Conservation (phyloP, 139 green algal species). For the Eudorina sp. region DNA sequence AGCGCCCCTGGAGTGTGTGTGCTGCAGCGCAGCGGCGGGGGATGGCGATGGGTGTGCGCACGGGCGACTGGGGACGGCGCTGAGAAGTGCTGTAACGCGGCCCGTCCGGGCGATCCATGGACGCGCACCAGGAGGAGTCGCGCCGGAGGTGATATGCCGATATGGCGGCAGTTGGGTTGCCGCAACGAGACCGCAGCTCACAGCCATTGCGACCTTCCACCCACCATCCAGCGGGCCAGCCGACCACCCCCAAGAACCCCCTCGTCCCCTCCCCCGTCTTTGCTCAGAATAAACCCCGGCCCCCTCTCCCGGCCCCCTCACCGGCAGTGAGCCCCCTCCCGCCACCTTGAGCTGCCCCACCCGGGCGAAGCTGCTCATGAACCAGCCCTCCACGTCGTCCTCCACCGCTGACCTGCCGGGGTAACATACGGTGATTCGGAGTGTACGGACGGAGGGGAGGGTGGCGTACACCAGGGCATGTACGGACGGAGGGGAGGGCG, state of each 20-base stretch:
- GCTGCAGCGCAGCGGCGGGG: no score
- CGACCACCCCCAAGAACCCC: neutral
- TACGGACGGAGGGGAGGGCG: neutral
- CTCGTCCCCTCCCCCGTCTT: no score
- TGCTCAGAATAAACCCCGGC: neutral
- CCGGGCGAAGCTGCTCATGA: neutral
- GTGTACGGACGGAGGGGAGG: neutral
- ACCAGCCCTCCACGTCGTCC: neutral
- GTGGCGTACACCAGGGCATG: neutral
- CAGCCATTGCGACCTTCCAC: neutral
- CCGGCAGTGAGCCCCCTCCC: neutral
- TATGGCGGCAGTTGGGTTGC: no score
- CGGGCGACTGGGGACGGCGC: no score
- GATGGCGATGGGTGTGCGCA: no score
- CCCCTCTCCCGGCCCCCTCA: neutral
- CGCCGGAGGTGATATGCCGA: no score
- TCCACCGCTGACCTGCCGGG: conserved; percentile 10
- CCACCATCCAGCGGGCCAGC: neutral
- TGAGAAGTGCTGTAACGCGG: no score
- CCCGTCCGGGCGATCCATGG: no score
- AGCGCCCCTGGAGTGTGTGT: no score
- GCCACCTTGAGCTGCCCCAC: neutral
- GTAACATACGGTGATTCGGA: neutral
- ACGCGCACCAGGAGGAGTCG: no score
- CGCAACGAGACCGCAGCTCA: no score